phyloP scores from a whole-genome alignment of 2,329 filamentous ascomycete genomes.

The Sclerotinia minor region DNA sequence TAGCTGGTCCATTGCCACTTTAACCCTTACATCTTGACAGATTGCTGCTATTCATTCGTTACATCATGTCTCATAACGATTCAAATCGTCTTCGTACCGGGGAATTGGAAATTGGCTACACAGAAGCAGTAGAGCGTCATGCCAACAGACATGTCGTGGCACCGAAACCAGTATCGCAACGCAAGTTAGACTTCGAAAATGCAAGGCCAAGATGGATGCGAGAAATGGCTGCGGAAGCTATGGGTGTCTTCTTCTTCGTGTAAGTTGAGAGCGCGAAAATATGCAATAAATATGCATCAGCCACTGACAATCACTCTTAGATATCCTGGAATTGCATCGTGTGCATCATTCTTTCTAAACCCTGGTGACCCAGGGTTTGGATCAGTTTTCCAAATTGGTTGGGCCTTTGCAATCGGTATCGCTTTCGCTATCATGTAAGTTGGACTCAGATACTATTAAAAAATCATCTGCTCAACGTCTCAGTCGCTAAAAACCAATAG shows the following conservation, averaged over 20 bases:
- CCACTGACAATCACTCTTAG: constrained; percentile 32
- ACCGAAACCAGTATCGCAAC: constrained; percentile 52
- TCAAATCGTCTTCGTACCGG: constrained; percentile 33
- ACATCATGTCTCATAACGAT: constrained; percentile 27
- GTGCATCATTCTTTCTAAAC: constrained; percentile 53
- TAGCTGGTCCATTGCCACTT: constrained; percentile 9
- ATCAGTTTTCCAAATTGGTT: constrained; percentile 56
- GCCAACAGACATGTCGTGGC: constrained; percentile 51
- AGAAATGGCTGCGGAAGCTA: constrained; percentile 57
- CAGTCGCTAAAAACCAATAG: constrained; percentile 9
- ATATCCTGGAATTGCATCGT: constrained; percentile 54
- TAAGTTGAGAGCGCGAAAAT: constrained; percentile 25
- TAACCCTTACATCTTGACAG: background rate
- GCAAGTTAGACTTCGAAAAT: constrained; percentile 56
- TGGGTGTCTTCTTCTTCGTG: constrained; percentile 59
- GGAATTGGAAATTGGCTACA: constrained; percentile 52
- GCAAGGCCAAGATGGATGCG: constrained; percentile 53
- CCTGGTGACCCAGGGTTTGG: constrained; percentile 48
- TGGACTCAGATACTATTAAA: background rate
- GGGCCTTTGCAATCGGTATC: constrained; percentile 57
- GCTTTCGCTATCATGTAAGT: constrained; percentile 55
- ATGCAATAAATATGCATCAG: background rate
- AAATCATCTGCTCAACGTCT: background rate
- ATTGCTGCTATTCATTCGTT: constrained; percentile 1
- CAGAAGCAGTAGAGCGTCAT: constrained; percentile 54